Percentiles rank a stretch among this genome's conserved stretches.
These are phyloP conservation scores for Pseudogymnoascus sp. DNA, from an alignment of 2,329 filamentous ascomycete genomes.

Conservation along the genomic window DNA sequence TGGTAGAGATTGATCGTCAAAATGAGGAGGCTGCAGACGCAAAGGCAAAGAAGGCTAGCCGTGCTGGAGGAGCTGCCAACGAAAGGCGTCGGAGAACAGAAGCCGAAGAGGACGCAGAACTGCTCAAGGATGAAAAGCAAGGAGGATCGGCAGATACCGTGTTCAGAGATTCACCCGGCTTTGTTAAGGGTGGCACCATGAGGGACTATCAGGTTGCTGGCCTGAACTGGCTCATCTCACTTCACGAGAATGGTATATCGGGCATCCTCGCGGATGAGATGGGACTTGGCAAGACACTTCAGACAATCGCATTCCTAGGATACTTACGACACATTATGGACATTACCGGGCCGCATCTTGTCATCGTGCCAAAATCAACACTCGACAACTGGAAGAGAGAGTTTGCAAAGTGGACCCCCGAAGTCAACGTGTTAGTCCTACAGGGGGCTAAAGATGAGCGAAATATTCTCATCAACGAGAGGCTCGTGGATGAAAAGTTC, in stretches of 20 bases:
- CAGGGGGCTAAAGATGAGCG: constrained; percentile 95
- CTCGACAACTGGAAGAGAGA: constrained; percentile 98
- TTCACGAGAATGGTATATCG: constrained; percentile 98
- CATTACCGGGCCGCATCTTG: constrained; percentile 82
- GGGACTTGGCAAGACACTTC: constrained; percentile 94
- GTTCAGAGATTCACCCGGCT: constrained; percentile 89
- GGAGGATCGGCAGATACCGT: constrained; percentile 79
- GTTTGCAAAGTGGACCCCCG: constrained; percentile 88
- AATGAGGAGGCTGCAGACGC: constrained; percentile 64
- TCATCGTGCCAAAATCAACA: constrained; percentile 92
- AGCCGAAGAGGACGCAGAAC: constrained; percentile 93
- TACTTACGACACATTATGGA: constrained; percentile 87
- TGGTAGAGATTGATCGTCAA: constrained; percentile 88
- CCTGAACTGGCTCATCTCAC: constrained; percentile 93
- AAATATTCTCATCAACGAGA: constrained; percentile 76
- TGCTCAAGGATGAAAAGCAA: constrained; percentile 76
- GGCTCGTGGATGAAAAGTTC: constrained; percentile 88
- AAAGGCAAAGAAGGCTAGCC: constrained; percentile 60
- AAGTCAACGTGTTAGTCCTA: constrained; percentile 86
- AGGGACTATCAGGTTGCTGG: constrained; percentile 94
- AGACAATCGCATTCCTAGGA: constrained; percentile 93
- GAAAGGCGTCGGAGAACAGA: constrained; percentile 82
- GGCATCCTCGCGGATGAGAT: constrained; percentile 97
- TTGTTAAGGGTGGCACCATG: constrained; percentile 76
- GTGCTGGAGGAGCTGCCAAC: constrained; percentile 75